phyloP scores from a whole-genome alignment of 768 basidiomycete species.

The Calocera viscosa region DNA sequence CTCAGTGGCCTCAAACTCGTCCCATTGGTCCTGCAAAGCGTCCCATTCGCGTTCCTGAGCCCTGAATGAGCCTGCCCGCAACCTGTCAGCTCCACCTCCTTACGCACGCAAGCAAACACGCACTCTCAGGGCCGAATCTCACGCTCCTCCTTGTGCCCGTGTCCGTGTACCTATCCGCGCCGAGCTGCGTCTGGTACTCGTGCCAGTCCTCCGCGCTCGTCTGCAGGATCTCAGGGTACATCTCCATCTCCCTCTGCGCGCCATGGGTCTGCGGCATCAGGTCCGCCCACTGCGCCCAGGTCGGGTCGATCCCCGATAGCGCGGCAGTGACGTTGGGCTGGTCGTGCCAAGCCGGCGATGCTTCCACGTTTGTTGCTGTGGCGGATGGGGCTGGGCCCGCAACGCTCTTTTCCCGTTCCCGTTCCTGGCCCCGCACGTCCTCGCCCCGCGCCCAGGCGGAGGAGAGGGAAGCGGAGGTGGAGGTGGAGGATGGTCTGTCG shows the following conservation, averaged over 20 bases:
- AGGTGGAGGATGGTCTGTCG: conserved; percentile 15
- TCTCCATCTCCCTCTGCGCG: not conserved
- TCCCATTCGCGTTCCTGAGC: conserved; percentile 42
- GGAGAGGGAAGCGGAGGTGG: conserved; percentile 11
- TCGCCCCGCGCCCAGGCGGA: conserved; percentile 17
- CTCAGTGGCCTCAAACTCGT: conserved; percentile 62
- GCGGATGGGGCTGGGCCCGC: not conserved
- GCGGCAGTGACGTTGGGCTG: conserved; percentile 5
- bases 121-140: conserved; percentile 15
- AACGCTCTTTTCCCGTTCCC: conserved; percentile 3
- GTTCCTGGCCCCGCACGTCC: conserved; percentile 18
- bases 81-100: not conserved
- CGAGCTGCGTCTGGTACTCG: not conserved
- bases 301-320: not conserved
- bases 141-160: not conserved
- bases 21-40: conserved; percentile 63
- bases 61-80: conserved; percentile 2
- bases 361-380: conserved; percentile 11
- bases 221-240: not conserved
- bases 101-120: not conserved
- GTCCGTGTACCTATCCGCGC: not conserved
- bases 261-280: not conserved
- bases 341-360: not conserved
- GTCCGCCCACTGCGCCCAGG: not conserved
- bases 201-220: not conserved